These are phyloP conservation scores for Aspergillus sp. DNA, from an alignment of 2,329 filamentous ascomycete genomes.

Conservation along the genomic window DNA sequence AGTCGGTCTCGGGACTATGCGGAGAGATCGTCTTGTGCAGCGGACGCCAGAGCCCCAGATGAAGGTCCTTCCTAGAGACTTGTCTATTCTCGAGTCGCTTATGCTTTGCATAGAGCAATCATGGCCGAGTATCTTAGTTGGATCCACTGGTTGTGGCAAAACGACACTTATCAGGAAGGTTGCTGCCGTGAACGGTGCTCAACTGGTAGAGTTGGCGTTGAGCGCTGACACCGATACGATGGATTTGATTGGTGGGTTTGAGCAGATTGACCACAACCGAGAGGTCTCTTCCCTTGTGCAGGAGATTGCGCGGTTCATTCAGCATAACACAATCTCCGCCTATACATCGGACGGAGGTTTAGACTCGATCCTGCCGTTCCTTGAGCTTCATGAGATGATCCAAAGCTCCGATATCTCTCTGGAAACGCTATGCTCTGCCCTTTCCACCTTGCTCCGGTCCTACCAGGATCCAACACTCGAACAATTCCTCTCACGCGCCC, in stretches of 20 bases:
- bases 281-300: constrained; percentile 58
- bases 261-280: constrained; percentile 79
- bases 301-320: constrained; percentile 49
- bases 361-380: constrained; percentile 16
- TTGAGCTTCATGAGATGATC: constrained; percentile 28
- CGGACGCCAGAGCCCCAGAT: constrained; percentile 27
- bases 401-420: constrained; percentile 22
- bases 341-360: constrained; percentile 18
- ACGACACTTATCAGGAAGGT: constrained; percentile 71
- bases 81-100: constrained; percentile 74
- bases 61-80: constrained; percentile 33
- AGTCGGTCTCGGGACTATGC: constrained; percentile 68
- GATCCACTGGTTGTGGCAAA: constrained; percentile 80
- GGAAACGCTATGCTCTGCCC: constrained; percentile 24
- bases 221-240: constrained; percentile 95
- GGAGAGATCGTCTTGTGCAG: constrained; percentile 47
- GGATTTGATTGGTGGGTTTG: constrained; percentile 94
- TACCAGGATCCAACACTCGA: constrained; percentile 44
- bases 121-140: constrained; percentile 83
- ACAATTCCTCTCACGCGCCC: constrained; percentile 43
- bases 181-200: constrained; percentile 69
- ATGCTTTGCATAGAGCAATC: constrained; percentile 80
- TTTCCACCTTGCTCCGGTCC: constrained; percentile 33
- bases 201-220: constrained; percentile 74
- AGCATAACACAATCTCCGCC: constrained; percentile 31